A percentile compares a stretch with the other conserved stretches of the same genome.
Conservation (phyloP, 2,329 filamentous ascomycete species). For the Aureobasidium sp. region DNA sequence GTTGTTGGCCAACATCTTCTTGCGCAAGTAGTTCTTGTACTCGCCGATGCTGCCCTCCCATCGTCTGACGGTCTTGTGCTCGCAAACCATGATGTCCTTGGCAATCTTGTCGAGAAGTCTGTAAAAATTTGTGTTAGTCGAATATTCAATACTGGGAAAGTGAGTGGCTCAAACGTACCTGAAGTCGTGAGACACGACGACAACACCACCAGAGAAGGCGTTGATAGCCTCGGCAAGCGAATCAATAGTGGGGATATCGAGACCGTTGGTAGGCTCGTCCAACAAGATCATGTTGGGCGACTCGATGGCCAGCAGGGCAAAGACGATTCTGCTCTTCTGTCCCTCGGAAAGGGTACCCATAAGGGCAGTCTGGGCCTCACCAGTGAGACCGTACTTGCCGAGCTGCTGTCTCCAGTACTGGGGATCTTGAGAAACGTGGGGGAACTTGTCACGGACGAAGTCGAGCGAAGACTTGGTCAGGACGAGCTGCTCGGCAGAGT, state of each 20-base stretch:
- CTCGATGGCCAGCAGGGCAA: constrained; percentile 91
- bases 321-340: constrained; percentile 97
- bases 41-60: constrained; percentile 87
- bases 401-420: constrained; percentile 99
- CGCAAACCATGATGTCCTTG: constrained; percentile 98
- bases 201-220: constrained; percentile 89
- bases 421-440: constrained; percentile 85
- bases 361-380: constrained; percentile 89
- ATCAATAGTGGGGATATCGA: constrained; percentile 98
- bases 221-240: constrained; percentile 97
- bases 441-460: constrained; percentile 95
- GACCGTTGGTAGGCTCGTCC: constrained; percentile 98
- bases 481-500: constrained; percentile 96
- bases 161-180: constrained; percentile 54
- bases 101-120: constrained; percentile 98
- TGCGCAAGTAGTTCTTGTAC: constrained; percentile 97
- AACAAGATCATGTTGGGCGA: constrained; percentile 94
- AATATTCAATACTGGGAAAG: constrained; percentile 1
- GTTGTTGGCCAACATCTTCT: constrained; percentile 92
- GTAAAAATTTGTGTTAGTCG: constrained; percentile 31
- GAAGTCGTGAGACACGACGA: constrained; percentile 98
- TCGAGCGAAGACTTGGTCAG: constrained; percentile 96
- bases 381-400: constrained; percentile 85
- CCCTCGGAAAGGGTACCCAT: constrained; percentile 98
- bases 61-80: constrained; percentile 85